phyloP scores from a whole-genome alignment of 345 rosid species.

The Populus davidiana region DNA sequence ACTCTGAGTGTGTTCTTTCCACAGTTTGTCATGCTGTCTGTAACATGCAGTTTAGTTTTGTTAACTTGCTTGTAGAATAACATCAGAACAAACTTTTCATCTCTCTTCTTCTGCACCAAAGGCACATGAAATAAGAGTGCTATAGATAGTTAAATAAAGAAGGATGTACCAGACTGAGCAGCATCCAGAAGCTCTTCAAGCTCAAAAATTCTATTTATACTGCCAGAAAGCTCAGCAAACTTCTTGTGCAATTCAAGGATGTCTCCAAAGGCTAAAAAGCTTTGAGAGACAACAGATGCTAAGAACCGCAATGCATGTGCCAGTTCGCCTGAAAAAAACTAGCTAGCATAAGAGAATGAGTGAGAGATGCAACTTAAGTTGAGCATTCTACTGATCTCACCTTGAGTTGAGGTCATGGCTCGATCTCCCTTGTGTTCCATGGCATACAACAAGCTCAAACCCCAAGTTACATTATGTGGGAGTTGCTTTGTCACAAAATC shows the following conservation, averaged over 20 bases:
- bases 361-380: neutral
- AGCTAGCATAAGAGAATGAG: constrained; percentile 7
- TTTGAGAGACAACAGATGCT: constrained; percentile 96
- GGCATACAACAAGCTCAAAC: constrained; percentile 91
- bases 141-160: neutral
- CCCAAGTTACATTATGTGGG: constrained; percentile 97
- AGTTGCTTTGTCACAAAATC: constrained; percentile 98
- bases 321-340: constrained; percentile 67
- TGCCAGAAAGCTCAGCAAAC: constrained; percentile 87
- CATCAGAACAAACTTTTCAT: neutral
- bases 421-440: constrained; percentile 89
- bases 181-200: constrained; percentile 93
- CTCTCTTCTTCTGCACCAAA: neutral
- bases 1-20: too few relatives aligned
- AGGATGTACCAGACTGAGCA: constrained; percentile 66
- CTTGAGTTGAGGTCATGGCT: constrained; percentile 78
- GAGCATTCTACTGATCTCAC: constrained; percentile 32
- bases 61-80: neutral
- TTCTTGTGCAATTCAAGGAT: constrained; percentile 91
- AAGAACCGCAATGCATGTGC: constrained; percentile 93
- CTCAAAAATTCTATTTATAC: constrained; percentile 85
- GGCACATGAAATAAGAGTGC: neutral
- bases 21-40: too few relatives aligned
- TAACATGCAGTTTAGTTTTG: too few relatives aligned
- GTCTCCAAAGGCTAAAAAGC: constrained; percentile 97